Base-by-base conservation (phyloP, 495 filamentous ascomycete genomes). In the Talaromyces ruber region DNA sequence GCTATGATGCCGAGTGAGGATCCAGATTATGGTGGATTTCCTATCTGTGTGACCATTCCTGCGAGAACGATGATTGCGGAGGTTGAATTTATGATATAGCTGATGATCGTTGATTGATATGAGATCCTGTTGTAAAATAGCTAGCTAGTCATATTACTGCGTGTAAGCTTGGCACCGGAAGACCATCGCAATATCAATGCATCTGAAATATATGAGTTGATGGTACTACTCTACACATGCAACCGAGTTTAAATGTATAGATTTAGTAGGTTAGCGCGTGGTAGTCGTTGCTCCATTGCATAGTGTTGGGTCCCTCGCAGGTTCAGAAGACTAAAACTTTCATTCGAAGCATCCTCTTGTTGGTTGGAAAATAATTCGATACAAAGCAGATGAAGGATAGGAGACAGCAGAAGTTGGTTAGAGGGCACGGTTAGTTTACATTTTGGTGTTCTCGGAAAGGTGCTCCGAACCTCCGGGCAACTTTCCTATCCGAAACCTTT, bases 1-100 rank as follows among this genome's bases (percentile, higher is more conserved):
- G 67, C 61, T 21, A 80, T 80, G 55, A 82, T 83, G 80, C 80
- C 79, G 5, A 75, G 72, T 62, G 78, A 80, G 51, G 66, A 78
- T 58, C 77, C 79, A 6, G 76, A 82, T 61, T 81, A 82, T 69
- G 80, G 80, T n/a, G 74, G 72, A 1, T 77, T 79, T 55, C 75
- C 74, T n/a, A 81, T 80, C 43, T 69, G 70, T 57, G 72, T 82
- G 11, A 81, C 76, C 4, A 75, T 81, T 32, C 79, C 78, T 16
- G 73, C 75, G 29, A 64, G 74, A 45, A 83, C 80, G 16, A 75
- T 69, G 70, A 79, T 81, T 67, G 78, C 80, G 2, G 75, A 79
- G 60, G 63, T 71, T n/a, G 71, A 74, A 68, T 67, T 6, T 82
- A 79, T 66, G 66, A 72, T 14, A 45, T 81, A 56, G 66, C 73